These are phyloP conservation scores for Sclerotinia trifoliorum DNA, from an alignment of 2,329 filamentous ascomycete species.

Conservation along the genomic window DNA sequence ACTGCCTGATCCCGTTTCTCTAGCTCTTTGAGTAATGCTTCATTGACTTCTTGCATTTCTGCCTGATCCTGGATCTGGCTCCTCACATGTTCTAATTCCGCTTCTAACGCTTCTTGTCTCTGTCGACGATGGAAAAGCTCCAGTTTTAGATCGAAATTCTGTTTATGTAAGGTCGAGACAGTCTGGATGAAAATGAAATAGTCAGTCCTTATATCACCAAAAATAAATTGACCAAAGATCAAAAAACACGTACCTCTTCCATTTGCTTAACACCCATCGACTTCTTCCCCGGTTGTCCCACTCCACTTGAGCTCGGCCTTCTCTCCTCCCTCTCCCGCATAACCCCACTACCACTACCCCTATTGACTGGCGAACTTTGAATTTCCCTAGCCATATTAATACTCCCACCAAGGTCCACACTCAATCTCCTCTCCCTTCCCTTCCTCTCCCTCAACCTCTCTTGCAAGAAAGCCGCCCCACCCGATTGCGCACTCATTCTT, in stretches of 20 bases:
- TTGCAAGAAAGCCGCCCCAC: conserved; percentile 37
- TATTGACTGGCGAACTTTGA: conserved; percentile 38
- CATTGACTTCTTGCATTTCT: conserved; percentile 58
- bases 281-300: conserved; percentile 41
- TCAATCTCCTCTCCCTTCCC: conserved; percentile 35
- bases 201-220: not conserved
- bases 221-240: conserved; percentile 19
- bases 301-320: conserved; percentile 36
- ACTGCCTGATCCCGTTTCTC: conserved; percentile 69
- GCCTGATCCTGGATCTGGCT: conserved; percentile 43
- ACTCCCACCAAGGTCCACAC: conserved; percentile 28
- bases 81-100: conserved; percentile 54
- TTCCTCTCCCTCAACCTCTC: conserved; percentile 41
- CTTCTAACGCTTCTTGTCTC: conserved; percentile 59
- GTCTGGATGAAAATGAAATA: conserved; percentile 45
- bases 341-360: conserved; percentile 15
- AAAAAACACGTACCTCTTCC: conserved; percentile 54
- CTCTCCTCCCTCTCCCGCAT: conserved; percentile 30
- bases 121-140: conserved; percentile 69
- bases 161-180: conserved; percentile 67
- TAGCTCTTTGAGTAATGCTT: conserved; percentile 57
- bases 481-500: conserved; percentile 22
- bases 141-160: conserved; percentile 75
- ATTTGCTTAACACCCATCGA: conserved; percentile 64
- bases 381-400: conserved; percentile 26